phyloP scores from a whole-genome alignment of 2,329 filamentous ascomycete genomes.

The Zasmidium cellare region DNA sequence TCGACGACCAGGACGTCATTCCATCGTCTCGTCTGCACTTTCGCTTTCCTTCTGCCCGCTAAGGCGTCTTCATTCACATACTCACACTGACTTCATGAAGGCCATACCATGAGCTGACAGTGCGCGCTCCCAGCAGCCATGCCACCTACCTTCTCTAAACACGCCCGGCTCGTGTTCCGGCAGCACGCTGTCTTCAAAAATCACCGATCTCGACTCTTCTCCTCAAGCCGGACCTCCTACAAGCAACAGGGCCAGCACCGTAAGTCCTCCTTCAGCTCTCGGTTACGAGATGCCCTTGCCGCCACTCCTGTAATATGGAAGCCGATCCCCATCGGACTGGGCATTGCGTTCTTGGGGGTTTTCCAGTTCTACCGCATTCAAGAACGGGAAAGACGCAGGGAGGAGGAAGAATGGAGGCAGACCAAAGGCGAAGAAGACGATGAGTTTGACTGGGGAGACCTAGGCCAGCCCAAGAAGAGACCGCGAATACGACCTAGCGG shows the following conservation, averaged over 20 bases:
- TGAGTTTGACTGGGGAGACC: conserved; percentile 26
- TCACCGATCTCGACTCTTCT: conserved; percentile 16
- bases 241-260: conserved; percentile 20
- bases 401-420: conserved; percentile 46
- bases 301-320: conserved; percentile 80
- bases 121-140: neutral
- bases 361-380: conserved; percentile 81
- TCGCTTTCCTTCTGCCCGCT: neutral
- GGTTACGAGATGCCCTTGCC: conserved; percentile 59
- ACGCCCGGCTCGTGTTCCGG: conserved; percentile 1
- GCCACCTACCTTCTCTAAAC: neutral
- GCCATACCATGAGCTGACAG: neutral
- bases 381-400: conserved; percentile 45
- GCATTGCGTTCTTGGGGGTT: conserved; percentile 79
- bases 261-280: conserved; percentile 53
- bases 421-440: conserved; percentile 45
- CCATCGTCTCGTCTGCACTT: neutral
- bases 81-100: neutral
- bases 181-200: neutral
- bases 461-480: conserved; percentile 52
- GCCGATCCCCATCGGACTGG: conserved; percentile 82
- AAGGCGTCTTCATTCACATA: neutral
- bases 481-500: conserved; percentile 75
- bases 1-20: neutral
- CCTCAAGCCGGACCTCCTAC: conserved; percentile 11